phyloP scores from a whole-genome alignment of 2,329 filamentous ascomycete genomes.

The Fusarium torreyae region DNA sequence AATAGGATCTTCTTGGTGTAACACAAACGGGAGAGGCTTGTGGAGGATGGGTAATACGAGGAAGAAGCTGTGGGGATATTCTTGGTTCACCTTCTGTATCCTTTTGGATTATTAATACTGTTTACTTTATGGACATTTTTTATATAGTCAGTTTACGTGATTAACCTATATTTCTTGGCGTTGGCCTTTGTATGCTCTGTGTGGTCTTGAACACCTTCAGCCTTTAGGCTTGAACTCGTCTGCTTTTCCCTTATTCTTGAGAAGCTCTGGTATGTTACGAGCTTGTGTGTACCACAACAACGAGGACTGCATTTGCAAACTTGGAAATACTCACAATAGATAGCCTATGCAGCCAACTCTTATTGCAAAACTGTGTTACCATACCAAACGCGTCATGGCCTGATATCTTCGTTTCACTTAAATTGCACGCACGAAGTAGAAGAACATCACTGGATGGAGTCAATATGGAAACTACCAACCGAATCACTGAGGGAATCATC shows the following conservation, averaged over 20 bases:
- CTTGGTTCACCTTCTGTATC: constrained; percentile 18
- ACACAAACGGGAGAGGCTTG: constrained; percentile 22
- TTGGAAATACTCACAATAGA: constrained; percentile 10
- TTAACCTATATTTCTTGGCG: neutral
- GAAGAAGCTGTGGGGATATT: constrained; percentile 9
- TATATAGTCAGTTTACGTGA: neutral
- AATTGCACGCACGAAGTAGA: neutral
- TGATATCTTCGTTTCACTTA: neutral
- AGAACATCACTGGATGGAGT: neutral
- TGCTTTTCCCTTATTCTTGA: neutral
- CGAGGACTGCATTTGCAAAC: neutral
- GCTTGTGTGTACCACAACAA: constrained; percentile 2
- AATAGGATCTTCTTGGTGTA: constrained; percentile 4
- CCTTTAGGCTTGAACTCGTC: neutral
- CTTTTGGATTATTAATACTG: neutral
- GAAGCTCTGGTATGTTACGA: neutral
- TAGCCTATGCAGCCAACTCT: neutral
- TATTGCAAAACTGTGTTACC: neutral
- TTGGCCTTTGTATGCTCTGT: neutral
- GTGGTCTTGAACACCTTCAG: neutral
- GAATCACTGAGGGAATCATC: neutral
- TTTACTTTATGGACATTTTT: neutral
- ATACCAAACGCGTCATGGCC: constrained; percentile 6
- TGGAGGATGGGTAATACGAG: constrained; percentile 13
- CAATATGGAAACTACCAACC: neutral